A percentile compares a stretch with the other conserved stretches of the same genome.
phyloP scores from a whole-genome alignment of 1,139 yeast genomes.

The Protomyces lactucae-debilis region DNA sequence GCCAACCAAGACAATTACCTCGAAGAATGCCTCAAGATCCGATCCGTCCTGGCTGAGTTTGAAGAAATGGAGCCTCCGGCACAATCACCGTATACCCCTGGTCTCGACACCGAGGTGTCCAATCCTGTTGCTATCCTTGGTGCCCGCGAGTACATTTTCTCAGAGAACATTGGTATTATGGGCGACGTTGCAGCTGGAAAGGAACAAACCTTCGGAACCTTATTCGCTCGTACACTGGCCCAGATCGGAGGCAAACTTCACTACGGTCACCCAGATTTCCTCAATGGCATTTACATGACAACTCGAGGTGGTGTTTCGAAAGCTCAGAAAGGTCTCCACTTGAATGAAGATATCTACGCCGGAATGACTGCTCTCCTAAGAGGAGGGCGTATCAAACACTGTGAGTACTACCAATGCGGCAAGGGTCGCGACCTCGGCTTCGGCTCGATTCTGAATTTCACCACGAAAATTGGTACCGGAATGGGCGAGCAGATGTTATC shows the following conservation, averaged over 20 bases:
- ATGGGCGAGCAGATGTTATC: conserved; percentile 99
- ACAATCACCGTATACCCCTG: conserved; percentile 46
- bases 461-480: conserved; percentile 99
- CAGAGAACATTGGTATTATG: conserved; percentile 96
- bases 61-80: conserved; percentile 83
- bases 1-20: conserved; percentile 97
- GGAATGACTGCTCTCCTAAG: conserved; percentile 97
- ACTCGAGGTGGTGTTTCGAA: conserved; percentile 99
- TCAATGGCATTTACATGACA: conserved; percentile 88
- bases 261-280: conserved; percentile 99
- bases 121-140: conserved; percentile 96
- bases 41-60: conserved; percentile 95
- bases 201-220: conserved; percentile 98
- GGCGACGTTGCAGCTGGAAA: conserved; percentile 99
- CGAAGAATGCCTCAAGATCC: conserved; percentile 96
- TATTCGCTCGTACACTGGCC: conserved; percentile 94
- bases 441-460: conserved; percentile 96
- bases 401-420: conserved; percentile 99
- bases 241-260: conserved; percentile 98
- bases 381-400: conserved; percentile 98
- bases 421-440: conserved; percentile 99
- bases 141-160: conserved; percentile 98
- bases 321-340: conserved; percentile 96
- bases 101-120: conserved; percentile 41
- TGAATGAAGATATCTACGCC: conserved; percentile 98